These are phyloP conservation scores for Trichophyton benhamiae DNA, from an alignment of 2,329 filamentous ascomycete genomes.

Conservation along the genomic window DNA sequence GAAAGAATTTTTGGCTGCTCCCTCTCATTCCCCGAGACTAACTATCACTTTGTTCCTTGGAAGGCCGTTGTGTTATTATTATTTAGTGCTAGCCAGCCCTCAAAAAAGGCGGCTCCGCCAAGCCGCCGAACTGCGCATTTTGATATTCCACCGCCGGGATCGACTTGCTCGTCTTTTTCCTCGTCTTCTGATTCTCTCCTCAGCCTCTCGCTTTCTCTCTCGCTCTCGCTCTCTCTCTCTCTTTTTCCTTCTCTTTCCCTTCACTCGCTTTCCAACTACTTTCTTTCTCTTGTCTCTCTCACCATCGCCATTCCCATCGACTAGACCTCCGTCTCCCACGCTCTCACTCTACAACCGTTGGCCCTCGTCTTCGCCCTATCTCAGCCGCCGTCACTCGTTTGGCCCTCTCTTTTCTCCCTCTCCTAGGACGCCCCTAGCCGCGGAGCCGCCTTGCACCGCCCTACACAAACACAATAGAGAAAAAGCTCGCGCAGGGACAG, in stretches of 20 bases:
- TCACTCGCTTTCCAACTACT: not conserved
- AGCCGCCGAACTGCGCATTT: conserved; percentile 1
- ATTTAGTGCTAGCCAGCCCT: not conserved
- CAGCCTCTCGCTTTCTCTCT: not conserved
- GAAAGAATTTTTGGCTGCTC: not conserved
- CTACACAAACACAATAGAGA: not conserved
- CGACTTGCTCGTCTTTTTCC: not conserved
- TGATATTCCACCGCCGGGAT: not conserved
- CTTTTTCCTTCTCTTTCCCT: not conserved
- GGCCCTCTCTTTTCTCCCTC: not conserved
- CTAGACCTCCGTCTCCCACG: not conserved
- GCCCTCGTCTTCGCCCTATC: not conserved
- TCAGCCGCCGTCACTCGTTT: conserved; percentile 1
- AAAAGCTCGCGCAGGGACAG: not conserved
- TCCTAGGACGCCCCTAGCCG: not conserved
- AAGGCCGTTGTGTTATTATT: not conserved
- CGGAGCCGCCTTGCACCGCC: conserved; percentile 1
- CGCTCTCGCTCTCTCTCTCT: not conserved
- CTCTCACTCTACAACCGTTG: not conserved
- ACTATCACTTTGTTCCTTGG: not conserved
- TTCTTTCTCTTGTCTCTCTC: not conserved
- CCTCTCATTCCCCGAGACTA: too few relatives aligned
- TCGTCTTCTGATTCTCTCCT: not conserved
- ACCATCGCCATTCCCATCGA: not conserved
- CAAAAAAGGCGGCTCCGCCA: not conserved